These are phyloP conservation scores for Urtica urens DNA, from an alignment of 306 rosid species.

Conservation along the genomic window DNA sequence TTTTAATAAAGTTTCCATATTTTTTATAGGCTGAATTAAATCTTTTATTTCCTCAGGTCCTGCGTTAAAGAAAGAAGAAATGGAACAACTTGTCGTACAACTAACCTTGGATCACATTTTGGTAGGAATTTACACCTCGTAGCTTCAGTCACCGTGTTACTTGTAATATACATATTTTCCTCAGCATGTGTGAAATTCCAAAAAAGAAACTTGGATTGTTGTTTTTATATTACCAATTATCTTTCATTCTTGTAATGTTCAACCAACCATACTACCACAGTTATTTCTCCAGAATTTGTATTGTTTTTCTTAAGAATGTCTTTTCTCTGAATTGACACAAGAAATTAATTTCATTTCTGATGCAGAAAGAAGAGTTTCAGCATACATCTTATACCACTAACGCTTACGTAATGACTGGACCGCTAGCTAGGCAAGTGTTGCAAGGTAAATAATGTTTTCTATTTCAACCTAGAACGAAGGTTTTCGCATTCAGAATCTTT, in stretches of 20 bases:
- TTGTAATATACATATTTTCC: too few species aligned
- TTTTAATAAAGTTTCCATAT: too few species aligned
- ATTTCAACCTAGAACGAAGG: too few species aligned
- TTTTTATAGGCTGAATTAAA: slow-evolving; percentile 21
- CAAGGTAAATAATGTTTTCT: slow-evolving; percentile 39
- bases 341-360: slow-evolving; percentile 14
- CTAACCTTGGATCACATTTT: slow-evolving; percentile 58
- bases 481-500: too few species aligned
- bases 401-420: slow-evolving; percentile 63
- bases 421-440: slow-evolving; percentile 59
- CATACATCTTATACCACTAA: slow-evolving; percentile 87
- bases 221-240: too few species aligned
- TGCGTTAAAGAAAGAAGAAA: slow-evolving; percentile 65
- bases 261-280: too few species aligned
- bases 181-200: too few species aligned
- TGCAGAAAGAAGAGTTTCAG: slow-evolving; percentile 95
- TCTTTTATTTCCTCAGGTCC: slow-evolving; percentile 64
- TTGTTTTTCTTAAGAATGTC: too few species aligned
- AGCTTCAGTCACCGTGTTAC: background rate
- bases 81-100: slow-evolving; percentile 70
- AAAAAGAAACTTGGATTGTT: too few species aligned
- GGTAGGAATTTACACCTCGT: slow-evolving; percentile 32
- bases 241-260: too few species aligned
- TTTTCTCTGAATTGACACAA: too few species aligned
- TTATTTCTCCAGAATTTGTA: too few species aligned